phyloP scores from a whole-genome alignment of 2,329 filamentous ascomycete species.

The Calonectria multiphialidica region DNA sequence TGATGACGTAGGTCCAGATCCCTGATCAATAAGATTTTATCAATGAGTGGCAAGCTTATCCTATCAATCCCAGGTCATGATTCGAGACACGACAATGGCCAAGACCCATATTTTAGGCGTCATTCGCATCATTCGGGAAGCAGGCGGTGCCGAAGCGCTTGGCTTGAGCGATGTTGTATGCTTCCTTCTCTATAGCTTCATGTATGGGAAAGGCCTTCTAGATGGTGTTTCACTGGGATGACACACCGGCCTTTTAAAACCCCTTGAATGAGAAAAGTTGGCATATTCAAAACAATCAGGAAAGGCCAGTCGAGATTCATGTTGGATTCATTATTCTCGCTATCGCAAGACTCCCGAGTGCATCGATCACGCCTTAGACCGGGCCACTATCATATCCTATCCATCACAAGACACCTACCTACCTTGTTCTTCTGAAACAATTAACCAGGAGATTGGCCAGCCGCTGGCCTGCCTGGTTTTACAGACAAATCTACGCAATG shows the following conservation, averaged over 20 bases:
- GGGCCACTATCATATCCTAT: too few species aligned
- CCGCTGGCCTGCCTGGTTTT: too few species aligned
- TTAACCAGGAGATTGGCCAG: too few species aligned
- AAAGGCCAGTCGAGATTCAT: too few species aligned
- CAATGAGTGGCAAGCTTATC: neutral
- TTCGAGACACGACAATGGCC: constrained; percentile 23
- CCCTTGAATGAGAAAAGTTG: too few species aligned
- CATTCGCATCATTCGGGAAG: constrained; percentile 9
- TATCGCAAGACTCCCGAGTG: too few species aligned
- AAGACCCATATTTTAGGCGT: constrained; percentile 20
- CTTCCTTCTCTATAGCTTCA: constrained; percentile 14
- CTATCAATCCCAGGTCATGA: constrained; percentile 10
- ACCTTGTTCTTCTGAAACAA: too few species aligned
- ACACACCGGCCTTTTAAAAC: neutral
- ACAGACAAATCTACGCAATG: too few species aligned
- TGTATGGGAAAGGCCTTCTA: constrained; percentile 18
- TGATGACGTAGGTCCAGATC: constrained; percentile 20
- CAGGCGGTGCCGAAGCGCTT: constrained; percentile 13
- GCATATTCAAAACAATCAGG: too few species aligned
- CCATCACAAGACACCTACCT: neutral
- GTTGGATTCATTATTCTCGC: too few species aligned
- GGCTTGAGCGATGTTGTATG: constrained; percentile 19
- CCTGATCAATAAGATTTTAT: too few species aligned
- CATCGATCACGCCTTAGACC: too few species aligned
- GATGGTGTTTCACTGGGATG: neutral